Conservation (phyloP, 1,139 yeast species). For the Suhomyces maxii region DNA sequence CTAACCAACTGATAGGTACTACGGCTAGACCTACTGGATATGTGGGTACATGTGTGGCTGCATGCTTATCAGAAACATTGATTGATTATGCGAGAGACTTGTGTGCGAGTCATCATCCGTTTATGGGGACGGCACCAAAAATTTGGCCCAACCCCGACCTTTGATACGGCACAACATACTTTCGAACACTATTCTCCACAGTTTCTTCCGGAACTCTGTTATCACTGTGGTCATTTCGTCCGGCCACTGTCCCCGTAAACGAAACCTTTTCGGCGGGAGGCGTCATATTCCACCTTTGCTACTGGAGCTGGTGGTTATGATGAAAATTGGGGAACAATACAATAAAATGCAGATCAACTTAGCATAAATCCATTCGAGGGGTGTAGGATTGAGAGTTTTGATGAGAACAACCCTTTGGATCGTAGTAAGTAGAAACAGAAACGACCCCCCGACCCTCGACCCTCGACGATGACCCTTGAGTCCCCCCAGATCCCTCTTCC, state of each 20-base stretch:
- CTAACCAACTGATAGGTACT: no score
- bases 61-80: neutral
- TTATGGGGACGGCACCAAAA: slow-evolving; percentile 2
- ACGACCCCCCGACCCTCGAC: no score
- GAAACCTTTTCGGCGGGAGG: neutral
- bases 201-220: neutral
- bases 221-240: neutral
- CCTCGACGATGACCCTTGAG: no score
- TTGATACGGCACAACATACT: neutral
- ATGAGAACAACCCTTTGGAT: no score
- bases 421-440: no score
- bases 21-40: no score
- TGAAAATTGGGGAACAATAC: no score
- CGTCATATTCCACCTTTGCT: neutral
- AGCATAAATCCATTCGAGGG: neutral
- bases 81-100: neutral
- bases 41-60: neutral
- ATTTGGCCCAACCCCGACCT: neutral
- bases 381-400: no score
- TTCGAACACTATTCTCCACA: neutral
- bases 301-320: no score
- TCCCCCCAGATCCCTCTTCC: no score
- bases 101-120: neutral
- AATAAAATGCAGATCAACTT: neutral
- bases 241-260: neutral